Percentiles rank a stretch among this genome's conserved stretches.
phyloP scores from a whole-genome alignment of 31 red algal genomes.

The Odonthalia washingtoniensis region DNA sequence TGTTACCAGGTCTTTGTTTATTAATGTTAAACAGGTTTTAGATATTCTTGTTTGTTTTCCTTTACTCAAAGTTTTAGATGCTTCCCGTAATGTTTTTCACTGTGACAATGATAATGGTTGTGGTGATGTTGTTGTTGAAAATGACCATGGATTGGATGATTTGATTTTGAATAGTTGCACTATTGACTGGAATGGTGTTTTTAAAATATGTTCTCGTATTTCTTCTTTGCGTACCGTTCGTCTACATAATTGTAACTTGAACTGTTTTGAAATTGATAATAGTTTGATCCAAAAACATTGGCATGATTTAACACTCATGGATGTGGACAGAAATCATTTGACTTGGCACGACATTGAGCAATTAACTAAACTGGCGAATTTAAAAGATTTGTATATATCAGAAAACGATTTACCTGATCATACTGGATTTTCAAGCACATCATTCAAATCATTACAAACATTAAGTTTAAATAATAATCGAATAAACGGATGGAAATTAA shows the following conservation, averaged over 20 bases:
- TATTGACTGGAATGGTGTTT: constrained; percentile 37
- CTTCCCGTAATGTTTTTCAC: constrained; percentile 51
- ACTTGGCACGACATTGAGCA: constrained; percentile 41
- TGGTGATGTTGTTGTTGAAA: background rate
- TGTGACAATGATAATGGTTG: background rate
- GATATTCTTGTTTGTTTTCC: background rate
- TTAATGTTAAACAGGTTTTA: constrained; percentile 2
- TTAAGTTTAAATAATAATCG: constrained; percentile 56
- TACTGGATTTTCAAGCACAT: background rate
- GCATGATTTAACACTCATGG: constrained; percentile 30
- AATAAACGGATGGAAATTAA: constrained; percentile 43
- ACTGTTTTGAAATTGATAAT: background rate
- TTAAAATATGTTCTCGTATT: background rate
- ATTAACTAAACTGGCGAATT: background rate
- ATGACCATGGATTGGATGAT: constrained; percentile 2
- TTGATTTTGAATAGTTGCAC: constrained; percentile 55
- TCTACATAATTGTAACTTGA: constrained; percentile 51
- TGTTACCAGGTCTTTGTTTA: constrained; percentile 45
- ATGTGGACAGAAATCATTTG: constrained; percentile 42
- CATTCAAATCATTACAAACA: constrained; percentile 32
- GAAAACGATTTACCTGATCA: constrained; percentile 45
- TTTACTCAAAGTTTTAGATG: constrained; percentile 27
- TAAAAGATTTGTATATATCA: constrained; percentile 42
- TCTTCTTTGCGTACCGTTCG: constrained; percentile 31
- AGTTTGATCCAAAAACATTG: background rate